Percentiles rank a stretch among this genome's conserved stretches.
phyloP scores from a whole-genome alignment of 345 rosid species.

The Ailanthus altissimus region DNA sequence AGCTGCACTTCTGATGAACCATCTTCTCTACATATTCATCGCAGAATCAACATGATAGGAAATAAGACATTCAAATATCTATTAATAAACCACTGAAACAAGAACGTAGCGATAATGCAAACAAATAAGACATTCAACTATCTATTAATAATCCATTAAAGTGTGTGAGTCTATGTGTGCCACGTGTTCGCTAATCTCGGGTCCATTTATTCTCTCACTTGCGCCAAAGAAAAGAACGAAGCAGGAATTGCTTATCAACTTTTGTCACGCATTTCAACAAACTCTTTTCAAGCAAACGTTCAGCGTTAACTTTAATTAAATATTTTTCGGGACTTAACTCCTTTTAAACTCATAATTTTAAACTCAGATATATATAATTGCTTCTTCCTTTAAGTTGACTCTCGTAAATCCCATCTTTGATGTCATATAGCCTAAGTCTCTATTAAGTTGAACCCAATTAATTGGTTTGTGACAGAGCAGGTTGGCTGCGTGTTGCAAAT shows the following conservation, averaged over 20 bases:
- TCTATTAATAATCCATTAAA: background rate
- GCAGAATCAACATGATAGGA: background rate
- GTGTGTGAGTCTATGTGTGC: constrained; percentile 24
- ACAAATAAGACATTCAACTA: background rate
- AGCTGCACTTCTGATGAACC: constrained; percentile 95
- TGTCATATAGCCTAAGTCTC: no score
- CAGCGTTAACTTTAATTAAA: no score
- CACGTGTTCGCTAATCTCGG: constrained; percentile 70
- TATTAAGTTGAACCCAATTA: no score
- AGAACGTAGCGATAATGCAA: background rate
- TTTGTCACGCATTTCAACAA: constrained; percentile 4
- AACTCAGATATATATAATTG: no score
- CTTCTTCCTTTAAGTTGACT: no score
- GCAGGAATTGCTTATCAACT: background rate
- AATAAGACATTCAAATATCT: background rate
- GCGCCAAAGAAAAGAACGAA: background rate
- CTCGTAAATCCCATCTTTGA: no score
- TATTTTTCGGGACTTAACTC: no score
- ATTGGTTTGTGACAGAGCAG: no score
- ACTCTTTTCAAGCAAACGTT: background rate
- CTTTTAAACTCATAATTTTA: no score
- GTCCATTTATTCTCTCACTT: constrained; percentile 51
- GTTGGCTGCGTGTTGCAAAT: no score
- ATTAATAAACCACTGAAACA: background rate
- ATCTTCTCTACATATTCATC: constrained; percentile 60